Conservation (phyloP, 768 basidiomycete genomes). For the Lactarius psammicola region DNA sequence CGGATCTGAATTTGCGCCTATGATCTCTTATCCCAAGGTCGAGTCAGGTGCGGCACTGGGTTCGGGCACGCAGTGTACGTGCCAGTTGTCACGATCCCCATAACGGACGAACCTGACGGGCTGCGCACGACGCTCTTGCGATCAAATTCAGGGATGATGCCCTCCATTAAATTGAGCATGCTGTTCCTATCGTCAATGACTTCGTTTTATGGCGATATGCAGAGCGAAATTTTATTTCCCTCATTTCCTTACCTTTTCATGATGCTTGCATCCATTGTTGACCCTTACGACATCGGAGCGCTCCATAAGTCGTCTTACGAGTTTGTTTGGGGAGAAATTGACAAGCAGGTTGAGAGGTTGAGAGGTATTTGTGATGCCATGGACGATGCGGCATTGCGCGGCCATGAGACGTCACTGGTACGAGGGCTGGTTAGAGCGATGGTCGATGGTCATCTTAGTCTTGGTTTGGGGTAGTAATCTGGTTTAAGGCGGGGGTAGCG, state of each 20-base stretch:
- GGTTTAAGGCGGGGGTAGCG: too few species aligned
- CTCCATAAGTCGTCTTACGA: constrained; percentile 58
- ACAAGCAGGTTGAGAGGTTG: background rate
- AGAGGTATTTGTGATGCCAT: too few species aligned
- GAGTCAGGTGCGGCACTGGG: constrained; percentile 40
- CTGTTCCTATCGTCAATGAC: constrained; percentile 35
- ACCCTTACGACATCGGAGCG: constrained; percentile 59
- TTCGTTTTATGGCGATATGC: background rate
- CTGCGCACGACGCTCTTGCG: constrained; percentile 70
- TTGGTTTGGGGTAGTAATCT: too few species aligned
- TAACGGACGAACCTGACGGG: constrained; percentile 72
- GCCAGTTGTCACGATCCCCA: constrained; percentile 74
- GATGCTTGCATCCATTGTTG: constrained; percentile 73
- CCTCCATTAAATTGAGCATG: constrained; percentile 77
- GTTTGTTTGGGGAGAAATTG: constrained; percentile 36
- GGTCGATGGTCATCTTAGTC: too few species aligned
- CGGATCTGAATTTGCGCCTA: constrained; percentile 70
- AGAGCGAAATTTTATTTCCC: background rate
- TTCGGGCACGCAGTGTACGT: constrained; percentile 59
- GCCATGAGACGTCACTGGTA: too few species aligned
- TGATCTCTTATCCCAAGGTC: constrained; percentile 57
- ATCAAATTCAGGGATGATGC: constrained; percentile 72
- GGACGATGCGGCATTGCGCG: too few species aligned
- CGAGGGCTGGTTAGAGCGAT: too few species aligned
- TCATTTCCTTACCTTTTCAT: constrained; percentile 57